Evolutionary conservation across 2,329 filamentous ascomycete species (phyloP).

Genomic region (Lecanicillium sp.): DNA sequence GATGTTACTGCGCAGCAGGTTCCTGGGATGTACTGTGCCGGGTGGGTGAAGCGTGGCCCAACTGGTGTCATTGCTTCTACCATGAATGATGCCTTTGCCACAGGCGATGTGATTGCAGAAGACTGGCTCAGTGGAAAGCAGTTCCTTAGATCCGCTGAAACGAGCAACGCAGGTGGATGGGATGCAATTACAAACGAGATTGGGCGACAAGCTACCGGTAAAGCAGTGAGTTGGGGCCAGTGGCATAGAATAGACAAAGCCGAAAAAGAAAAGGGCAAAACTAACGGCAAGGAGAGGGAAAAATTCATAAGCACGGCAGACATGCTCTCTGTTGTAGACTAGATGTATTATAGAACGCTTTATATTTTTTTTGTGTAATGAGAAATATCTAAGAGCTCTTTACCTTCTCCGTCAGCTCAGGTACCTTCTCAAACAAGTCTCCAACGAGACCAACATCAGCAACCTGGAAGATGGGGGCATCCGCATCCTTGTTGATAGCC

Average conservation of each 20-base stretch:
- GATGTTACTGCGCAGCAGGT: conserved; percentile 30
- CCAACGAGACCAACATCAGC: conserved; percentile 93
- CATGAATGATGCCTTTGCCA: conserved; percentile 89
- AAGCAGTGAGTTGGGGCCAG: conserved; percentile 69
- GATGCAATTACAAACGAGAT: conserved; percentile 60
- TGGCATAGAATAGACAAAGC: conserved; percentile 77
- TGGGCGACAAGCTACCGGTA: conserved; percentile 40
- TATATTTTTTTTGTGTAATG: conserved; percentile 14
- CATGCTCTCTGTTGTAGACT: conserved; percentile 47
- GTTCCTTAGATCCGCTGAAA: conserved; percentile 26
- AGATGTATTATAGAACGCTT: conserved; percentile 20
- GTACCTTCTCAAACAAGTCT: conserved; percentile 91
- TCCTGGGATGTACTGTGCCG: conserved; percentile 81
- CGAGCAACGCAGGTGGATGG: conserved; percentile 51
- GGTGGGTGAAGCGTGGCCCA: conserved; percentile 92
- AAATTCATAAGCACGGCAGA: conserved; percentile 51
- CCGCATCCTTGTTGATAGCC: conserved; percentile 94
- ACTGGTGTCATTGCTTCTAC: conserved; percentile 94
- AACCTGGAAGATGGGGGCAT: conserved; percentile 97
- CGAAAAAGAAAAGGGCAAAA: conserved; percentile 59
- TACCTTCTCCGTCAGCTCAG: conserved; percentile 92
- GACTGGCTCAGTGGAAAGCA: conserved; percentile 54
- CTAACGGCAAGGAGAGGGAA: conserved; percentile 69
- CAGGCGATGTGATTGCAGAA: conserved; percentile 71
- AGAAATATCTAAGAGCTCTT: conserved; percentile 41